These are phyloP conservation scores for Dothideomycetes sp. DNA, from an alignment of 2,329 filamentous ascomycete species.

Conservation along the genomic window DNA sequence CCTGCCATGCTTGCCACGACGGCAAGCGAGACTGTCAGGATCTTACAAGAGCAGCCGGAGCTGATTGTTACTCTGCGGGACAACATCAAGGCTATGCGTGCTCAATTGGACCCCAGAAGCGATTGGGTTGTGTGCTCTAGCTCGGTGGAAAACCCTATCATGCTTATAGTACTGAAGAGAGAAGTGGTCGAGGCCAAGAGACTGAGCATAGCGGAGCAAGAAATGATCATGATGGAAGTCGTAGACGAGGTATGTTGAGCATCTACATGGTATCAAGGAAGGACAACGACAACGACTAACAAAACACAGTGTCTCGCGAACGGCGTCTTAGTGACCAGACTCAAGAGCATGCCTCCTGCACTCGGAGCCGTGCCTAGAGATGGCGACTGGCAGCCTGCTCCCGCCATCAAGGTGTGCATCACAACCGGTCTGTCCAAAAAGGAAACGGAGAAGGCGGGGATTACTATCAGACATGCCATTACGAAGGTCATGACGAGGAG, in stretches of 20 bases:
- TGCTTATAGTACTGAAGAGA: constrained; percentile 73
- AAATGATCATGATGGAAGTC: constrained; percentile 73
- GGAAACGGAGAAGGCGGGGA: constrained; percentile 89
- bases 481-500: constrained; percentile 68
- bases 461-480: constrained; percentile 79
- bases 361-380: constrained; percentile 56
- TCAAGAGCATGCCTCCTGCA: constrained; percentile 60
- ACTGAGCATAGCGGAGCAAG: constrained; percentile 65
- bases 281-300: constrained; percentile 10
- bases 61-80: constrained; percentile 70
- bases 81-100: constrained; percentile 74
- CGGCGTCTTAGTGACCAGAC: constrained; percentile 75
- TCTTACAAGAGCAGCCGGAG: constrained; percentile 80
- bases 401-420: constrained; percentile 83
- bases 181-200: constrained; percentile 65
- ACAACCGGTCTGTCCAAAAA: constrained; percentile 83
- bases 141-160: constrained; percentile 70
- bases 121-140: constrained; percentile 86
- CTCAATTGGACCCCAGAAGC: constrained; percentile 81
- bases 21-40: constrained; percentile 76
- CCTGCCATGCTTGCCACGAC: constrained; percentile 94
- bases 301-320: constrained; percentile 62
- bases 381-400: constrained; percentile 53
- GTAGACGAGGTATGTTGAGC: constrained; percentile 74
- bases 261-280: neutral